Conservation (phyloP, 495 filamentous ascomycete species). For the Xylaria grammica region DNA sequence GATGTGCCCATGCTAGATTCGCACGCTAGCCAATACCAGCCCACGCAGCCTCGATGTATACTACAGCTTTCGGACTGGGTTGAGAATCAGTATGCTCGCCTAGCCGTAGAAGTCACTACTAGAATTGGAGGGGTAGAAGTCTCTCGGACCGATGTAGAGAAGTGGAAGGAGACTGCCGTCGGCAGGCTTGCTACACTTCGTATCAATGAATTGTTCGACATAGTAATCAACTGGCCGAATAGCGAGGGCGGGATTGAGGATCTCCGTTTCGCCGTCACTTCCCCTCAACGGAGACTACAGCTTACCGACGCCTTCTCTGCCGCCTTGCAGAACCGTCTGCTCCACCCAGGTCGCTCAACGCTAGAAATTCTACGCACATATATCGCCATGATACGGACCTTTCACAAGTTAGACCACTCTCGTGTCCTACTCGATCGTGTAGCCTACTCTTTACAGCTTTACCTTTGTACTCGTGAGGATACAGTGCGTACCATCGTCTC, state of each 20-base stretch:
- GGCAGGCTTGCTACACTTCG: slow-evolving; percentile 79
- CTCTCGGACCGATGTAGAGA: slow-evolving; percentile 66
- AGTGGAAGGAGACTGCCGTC: slow-evolving; percentile 82
- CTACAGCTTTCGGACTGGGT: slow-evolving; percentile 70
- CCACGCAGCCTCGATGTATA: slow-evolving; percentile 55
- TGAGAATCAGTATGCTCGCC: slow-evolving; percentile 69
- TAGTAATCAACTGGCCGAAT: slow-evolving; percentile 82
- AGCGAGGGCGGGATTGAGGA: slow-evolving; percentile 86
- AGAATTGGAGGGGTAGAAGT: slow-evolving; percentile 48
- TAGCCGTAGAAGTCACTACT: slow-evolving; percentile 66
- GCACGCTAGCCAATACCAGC: slow-evolving; percentile 5
- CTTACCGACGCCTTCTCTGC: slow-evolving; percentile 75
- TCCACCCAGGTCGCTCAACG: slow-evolving; percentile 90
- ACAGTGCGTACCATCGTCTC: slow-evolving; percentile 85
- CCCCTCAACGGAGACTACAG: slow-evolving; percentile 60
- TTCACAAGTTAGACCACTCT: slow-evolving; percentile 87
- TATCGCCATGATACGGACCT: slow-evolving; percentile 88
- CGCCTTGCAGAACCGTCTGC: slow-evolving; percentile 69
- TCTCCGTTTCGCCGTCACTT: slow-evolving; percentile 58
- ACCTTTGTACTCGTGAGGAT: slow-evolving; percentile 92
- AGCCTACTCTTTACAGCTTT: slow-evolving; percentile 79
- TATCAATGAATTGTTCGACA: slow-evolving; percentile 84
- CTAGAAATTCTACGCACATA: slow-evolving; percentile 88
- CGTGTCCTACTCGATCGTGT: slow-evolving; percentile 89
- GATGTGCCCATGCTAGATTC: slow-evolving; percentile 25